Evolutionary conservation across 2,329 filamentous ascomycete species (phyloP), one percentile per base, ranked within the genome.

Genomic region (Exutisphaerella laricina): DNA sequence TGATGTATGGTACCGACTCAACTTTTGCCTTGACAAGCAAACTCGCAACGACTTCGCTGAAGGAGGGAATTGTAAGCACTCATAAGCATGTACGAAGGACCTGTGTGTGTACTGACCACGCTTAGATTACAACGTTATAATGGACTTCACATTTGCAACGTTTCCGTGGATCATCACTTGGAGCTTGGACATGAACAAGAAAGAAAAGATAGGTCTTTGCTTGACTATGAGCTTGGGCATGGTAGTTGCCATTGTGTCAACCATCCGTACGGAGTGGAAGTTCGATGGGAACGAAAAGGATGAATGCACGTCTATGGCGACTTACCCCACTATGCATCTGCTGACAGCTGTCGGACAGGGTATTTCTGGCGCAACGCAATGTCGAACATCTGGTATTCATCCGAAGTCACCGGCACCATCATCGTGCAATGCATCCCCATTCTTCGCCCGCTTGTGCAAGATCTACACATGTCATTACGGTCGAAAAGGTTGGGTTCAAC

Each of bases 341-440:
- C 16, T 34, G 20, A 17, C 22, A 8, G 12, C 18, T 13, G 9
- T 21, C 6, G 5, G 7, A 3, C 33, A 36, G 33, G 37, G 50
- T 74, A 74, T 49, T 73, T 73, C 45, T 75, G 67, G 66, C 67
- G 69, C 35, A 68, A 71, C 46, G 70, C 64, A 8, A 58, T 70
- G 47, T 69, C 66, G 0, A 70, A 71, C 49, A 61, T 72, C 41
- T 71, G 69, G 69, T 70, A 74, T 57, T 73, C 70, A 0, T 72
- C 72, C 12, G 73, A 77, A 57, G 63, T 75, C 40, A 66, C 70
- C 6, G 72, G 73, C 40, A 76, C 73, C 18, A 74, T 77, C 49
- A 74, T 77, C 31, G 73, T 75, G 3, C 73, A 75, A 50, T 76
- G 71, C 46, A 70, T 77, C 2, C 73, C 73, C 2, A 68, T 77